These are phyloP conservation scores for Amylocystis lapponica DNA, from an alignment of 768 basidiomycete genomes.

Conservation along the genomic window DNA sequence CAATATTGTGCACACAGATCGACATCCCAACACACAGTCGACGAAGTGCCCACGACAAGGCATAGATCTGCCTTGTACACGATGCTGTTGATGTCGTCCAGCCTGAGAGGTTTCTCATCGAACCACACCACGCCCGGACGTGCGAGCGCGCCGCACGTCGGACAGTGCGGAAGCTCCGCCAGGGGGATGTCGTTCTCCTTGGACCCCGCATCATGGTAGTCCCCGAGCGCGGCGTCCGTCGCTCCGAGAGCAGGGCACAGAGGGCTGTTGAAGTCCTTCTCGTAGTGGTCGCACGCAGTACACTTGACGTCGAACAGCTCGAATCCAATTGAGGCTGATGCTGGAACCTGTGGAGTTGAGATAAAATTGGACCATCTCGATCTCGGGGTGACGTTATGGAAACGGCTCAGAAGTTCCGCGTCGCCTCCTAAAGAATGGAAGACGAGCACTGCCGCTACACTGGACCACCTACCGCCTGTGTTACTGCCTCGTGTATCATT, in stretches of 20 bases:
- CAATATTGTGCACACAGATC: not conserved
- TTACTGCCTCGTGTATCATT: no score
- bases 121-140: conserved; percentile 41
- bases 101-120: conserved; percentile 26
- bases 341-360: no score
- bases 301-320: conserved; percentile 51
- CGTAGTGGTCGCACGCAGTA: conserved; percentile 39
- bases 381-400: no score
- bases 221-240: conserved; percentile 15
- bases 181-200: conserved; percentile 24
- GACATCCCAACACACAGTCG: conserved; percentile 22
- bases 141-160: conserved; percentile 24
- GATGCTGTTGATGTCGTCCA: conserved; percentile 24
- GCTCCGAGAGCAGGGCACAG: conserved; percentile 15
- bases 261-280: conserved; percentile 27
- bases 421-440: no score
- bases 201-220: conserved; percentile 23
- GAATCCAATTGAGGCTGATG: no score
- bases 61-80: conserved; percentile 28
- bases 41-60: conserved; percentile 37
- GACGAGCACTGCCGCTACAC: no score
- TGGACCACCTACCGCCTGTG: no score
- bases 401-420: no score
- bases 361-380: no score
- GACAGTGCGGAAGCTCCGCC: conserved; percentile 26